Evolutionary conservation across 495 filamentous ascomycete genomes (phyloP), one percentile per base, ranked within the genome.

Genomic region (Friedmanniomyces endolithicus): DNA sequence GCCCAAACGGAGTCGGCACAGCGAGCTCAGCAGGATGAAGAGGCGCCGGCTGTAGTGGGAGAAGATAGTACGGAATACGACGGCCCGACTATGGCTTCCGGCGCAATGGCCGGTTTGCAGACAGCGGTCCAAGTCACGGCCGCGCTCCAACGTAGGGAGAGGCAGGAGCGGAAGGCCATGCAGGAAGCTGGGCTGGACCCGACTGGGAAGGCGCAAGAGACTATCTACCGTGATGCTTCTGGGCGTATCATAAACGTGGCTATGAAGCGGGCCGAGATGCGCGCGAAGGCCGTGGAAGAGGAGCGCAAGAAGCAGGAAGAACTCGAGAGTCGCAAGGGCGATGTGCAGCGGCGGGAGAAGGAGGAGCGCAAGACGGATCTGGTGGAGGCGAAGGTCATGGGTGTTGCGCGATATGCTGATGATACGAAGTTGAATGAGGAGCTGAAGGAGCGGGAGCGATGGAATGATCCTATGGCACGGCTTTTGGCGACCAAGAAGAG

Each of bases 401-500:
- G 80, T 3, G 62, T 99, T 29, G 88, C 89, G 52, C 67, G 94
- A 56, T 78, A 77, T 47, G 78, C 77, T 17, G 90, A 97, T 61
- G 94, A 99, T 64, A 80, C 72, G 60, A 80, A 81, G 20, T 61
- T 97, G 71, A 99, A 99, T 58, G 76, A 78, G 57, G 89, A 94
- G 70, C 63, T 96, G 65, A 85, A 78, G 71, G 79, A 78, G 49
- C 63, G 72, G 59, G 80, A 81, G 50, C 71, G 90, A 61, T 99
- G 92, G 92, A 86, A 92, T 70, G 92, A 99, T 73, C 94, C 92
- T 9, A 90, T 90, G 64, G 85, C 85, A 20, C 75, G 77, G 65
- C 94, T 96, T 64, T 52, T 95, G 65, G 71, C 65, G 40, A 80
- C 72, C 22, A 75, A 75, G 57, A 75, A 75, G 57, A 48, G 40